Evolutionary conservation across 768 basidiomycete genomes (phyloP), one percentile per base, ranked within the genome.

Genomic region (Agrocybe pediades): DNA sequence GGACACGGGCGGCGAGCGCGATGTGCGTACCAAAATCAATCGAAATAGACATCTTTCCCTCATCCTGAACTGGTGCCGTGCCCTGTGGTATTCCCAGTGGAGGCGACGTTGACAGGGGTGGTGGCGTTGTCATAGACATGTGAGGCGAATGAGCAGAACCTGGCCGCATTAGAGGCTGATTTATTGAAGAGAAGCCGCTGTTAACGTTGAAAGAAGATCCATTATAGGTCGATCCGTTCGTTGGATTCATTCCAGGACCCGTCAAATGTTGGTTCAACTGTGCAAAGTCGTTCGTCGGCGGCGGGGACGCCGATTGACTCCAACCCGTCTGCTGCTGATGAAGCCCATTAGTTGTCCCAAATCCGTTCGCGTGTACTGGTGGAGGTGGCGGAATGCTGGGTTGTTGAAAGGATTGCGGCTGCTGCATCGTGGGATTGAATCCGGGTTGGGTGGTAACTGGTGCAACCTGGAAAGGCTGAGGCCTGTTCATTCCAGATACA

Each of bases 11-110:
- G n/a, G n/a, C 2, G 40, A 42, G 15, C 2, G 9, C 43, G 33
- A n/a, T 23, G 15, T n/a, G 21, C 48, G 17, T 25, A 88, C 89
- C 90, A 62, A 92, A 92, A 70, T 92, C 90, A 56, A 92, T 91
- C 3, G 90, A 84, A 17, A 92, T 76, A 9, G 88, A 90, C 73
- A 92, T 76, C 65, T 86, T 90, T n/a, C 88, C 87, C 65, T 91
- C 89, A 60, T 90, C 80, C 16, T 67, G 58, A 21, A 64, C 54
- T 13, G 65, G 61, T 20, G 57, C 56, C 3, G 65, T 60, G 39
- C 57, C 55, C 24, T 64, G 65, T 36, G 43, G 50, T 46, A 43
- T 49, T 29, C 17, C 33, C 33, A 36, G 33, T 36, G 33, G 33
- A 5, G 33, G 33, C 11, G 33, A 36, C 11, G 3, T 36, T 11